Evolutionary conservation across 352 stramenopile species (phyloP).

Genomic region (Globisporangium camurandrum): DNA sequence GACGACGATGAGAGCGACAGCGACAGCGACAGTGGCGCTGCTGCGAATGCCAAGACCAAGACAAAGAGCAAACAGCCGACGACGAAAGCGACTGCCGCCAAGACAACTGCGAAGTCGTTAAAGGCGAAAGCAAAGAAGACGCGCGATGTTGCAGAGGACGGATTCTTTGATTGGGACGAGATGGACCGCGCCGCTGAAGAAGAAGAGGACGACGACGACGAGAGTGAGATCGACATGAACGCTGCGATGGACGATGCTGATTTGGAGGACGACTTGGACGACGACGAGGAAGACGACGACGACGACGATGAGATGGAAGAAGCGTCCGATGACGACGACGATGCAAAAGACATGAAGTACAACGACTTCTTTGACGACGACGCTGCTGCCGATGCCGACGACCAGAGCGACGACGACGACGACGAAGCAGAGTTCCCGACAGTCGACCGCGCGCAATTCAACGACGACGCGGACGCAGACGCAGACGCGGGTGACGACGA

Average conservation of each 20-base stretch:
- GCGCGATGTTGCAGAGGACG: constrained; percentile 65
- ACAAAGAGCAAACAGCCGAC: constrained; percentile 18
- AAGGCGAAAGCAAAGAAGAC: constrained; percentile 47
- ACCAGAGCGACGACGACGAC: constrained; percentile 33
- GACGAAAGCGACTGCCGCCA: no score
- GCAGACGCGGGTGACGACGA: constrained; percentile 56
- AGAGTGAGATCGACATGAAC: constrained; percentile 23
- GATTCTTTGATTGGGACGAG: constrained; percentile 85
- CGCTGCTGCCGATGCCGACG: constrained; percentile 29
- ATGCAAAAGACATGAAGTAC: constrained; percentile 46
- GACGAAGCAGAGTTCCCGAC: constrained; percentile 45
- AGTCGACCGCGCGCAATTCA: constrained; percentile 35
- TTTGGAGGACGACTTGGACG: constrained; percentile 19
- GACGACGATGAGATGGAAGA: constrained; percentile 48
- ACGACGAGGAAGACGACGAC: constrained; percentile 34
- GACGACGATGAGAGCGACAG: constrained; percentile 15
- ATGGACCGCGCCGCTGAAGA: constrained; percentile 82
- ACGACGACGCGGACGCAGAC: no score
- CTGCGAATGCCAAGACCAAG: constrained; percentile 1
- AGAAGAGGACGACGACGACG: constrained; percentile 35
- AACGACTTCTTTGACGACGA: constrained; percentile 57
- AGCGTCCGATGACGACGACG: constrained; percentile 40
- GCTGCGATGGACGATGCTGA: constrained; percentile 16
- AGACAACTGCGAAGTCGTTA: constrained; percentile 14
- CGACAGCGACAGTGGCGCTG: constrained; percentile 12